phyloP scores from a whole-genome alignment of 768 basidiomycete genomes.

The Hirschioporus abietinus region DNA sequence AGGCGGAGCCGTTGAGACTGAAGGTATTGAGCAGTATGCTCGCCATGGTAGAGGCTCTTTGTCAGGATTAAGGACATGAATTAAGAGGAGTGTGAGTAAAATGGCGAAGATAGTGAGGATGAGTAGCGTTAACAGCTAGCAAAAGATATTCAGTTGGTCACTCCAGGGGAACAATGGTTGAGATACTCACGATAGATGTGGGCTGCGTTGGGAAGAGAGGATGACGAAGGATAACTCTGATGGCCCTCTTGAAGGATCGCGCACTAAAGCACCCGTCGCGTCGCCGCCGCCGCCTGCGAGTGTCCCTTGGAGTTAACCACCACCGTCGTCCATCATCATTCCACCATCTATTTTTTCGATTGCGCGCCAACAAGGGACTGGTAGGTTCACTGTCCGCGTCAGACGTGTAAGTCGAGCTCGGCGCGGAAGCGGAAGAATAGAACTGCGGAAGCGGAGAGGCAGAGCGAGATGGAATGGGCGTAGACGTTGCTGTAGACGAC shows the following conservation, averaged over 20 bases:
- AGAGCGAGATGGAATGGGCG: conserved; percentile 60
- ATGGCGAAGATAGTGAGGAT: conserved; percentile 78
- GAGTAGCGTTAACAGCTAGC: conserved; percentile 62
- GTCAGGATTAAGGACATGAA: conserved; percentile 93
- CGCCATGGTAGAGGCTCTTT: conserved; percentile 94
- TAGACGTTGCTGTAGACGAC: conserved; percentile 29
- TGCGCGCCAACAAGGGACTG: conserved; percentile 36
- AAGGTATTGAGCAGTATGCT: conserved; percentile 79
- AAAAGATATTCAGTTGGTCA: conserved; percentile 12
- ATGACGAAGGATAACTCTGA: conserved; percentile 56
- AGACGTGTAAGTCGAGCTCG: conserved; percentile 44
- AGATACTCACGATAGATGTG: conserved; percentile 63
- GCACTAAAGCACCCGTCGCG: conserved; percentile 37
- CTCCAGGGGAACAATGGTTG: conserved; percentile 3
- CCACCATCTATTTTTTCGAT: conserved; percentile 32
- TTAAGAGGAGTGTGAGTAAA: conserved; percentile 79
- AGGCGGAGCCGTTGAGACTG: conserved; percentile 39
- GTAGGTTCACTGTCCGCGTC: conserved; percentile 60
- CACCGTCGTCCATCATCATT: conserved; percentile 47
- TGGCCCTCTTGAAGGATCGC: conserved; percentile 48
- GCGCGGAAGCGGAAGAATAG: conserved; percentile 38
- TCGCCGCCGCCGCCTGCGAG: conserved; percentile 46
- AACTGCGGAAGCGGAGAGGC: conserved; percentile 55
- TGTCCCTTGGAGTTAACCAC: conserved; percentile 39
- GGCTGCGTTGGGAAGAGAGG: conserved; percentile 78